Conservation (phyloP, 768 basidiomycete genomes). For the Lactifluus rugatus region DNA sequence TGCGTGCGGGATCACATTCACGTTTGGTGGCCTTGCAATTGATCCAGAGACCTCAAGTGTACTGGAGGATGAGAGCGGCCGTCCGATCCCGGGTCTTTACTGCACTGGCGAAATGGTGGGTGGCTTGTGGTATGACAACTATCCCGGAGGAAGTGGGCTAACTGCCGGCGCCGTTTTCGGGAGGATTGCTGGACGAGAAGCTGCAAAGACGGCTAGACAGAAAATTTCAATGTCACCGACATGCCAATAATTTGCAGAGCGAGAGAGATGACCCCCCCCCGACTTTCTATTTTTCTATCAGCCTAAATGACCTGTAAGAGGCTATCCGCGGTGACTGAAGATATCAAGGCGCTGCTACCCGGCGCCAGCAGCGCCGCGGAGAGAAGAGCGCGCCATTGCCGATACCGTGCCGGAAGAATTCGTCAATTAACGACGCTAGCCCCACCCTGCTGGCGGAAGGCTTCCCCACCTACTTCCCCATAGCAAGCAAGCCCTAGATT, state of each 20-base stretch:
- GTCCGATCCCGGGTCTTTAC: constrained; percentile 44
- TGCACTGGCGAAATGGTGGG: constrained; percentile 65
- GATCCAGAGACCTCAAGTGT: constrained; percentile 46
- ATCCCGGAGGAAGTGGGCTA: constrained; percentile 61
- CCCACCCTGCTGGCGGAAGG: background rate
- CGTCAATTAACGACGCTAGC: background rate
- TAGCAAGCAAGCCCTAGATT: background rate
- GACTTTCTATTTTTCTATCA: background rate
- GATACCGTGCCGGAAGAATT: too few relatives aligned
- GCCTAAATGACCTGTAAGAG: background rate
- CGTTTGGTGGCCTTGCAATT: constrained; percentile 58
- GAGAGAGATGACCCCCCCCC: constrained; percentile 29
- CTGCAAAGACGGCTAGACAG: background rate
- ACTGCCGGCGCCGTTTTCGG: constrained; percentile 61
- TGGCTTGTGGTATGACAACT: constrained; percentile 52
- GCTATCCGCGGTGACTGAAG: background rate
- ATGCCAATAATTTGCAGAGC: background rate
- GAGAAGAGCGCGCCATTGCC: background rate
- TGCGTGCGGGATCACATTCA: constrained; percentile 62
- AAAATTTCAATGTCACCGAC: background rate
- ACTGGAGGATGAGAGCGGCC: constrained; percentile 32
- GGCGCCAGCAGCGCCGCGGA: background rate
- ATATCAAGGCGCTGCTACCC: too few relatives aligned
- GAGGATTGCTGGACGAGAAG: constrained; percentile 25
- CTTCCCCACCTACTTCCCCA: background rate